These are phyloP conservation scores for Colletotrichum sp. DNA, from an alignment of 2,329 filamentous ascomycete genomes.

Conservation along the genomic window DNA sequence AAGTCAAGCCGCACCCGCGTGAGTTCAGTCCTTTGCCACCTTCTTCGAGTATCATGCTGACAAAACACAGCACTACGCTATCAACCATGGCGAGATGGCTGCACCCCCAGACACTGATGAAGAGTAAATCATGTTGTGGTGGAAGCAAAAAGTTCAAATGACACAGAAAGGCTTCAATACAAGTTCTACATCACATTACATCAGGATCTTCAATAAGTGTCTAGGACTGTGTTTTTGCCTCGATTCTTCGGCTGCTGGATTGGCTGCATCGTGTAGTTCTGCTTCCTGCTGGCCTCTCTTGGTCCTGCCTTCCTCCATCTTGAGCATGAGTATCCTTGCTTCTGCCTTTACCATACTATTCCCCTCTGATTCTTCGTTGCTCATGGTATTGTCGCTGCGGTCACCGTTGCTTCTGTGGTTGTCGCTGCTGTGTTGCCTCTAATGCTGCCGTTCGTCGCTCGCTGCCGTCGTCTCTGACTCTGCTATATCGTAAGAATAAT, in stretches of 20 bases:
- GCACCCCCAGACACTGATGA: neutral
- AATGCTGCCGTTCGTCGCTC: neutral
- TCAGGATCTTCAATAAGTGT: neutral
- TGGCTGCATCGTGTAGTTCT: neutral
- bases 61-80: neutral
- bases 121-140: neutral
- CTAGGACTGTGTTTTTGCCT: neutral
- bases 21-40: neutral
- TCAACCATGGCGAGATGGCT: neutral
- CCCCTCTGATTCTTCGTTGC: neutral
- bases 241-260: neutral
- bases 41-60: neutral
- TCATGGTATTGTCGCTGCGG: neutral
- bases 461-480: neutral
- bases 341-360: neutral
- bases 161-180: neutral
- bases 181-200: neutral
- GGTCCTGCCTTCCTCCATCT: rapidly evolving
- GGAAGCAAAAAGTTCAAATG: neutral
- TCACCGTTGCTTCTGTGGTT: neutral
- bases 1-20: neutral
- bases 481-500: neutral
- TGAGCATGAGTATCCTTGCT: neutral
- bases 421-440: neutral
- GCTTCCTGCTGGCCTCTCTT: neutral